A percentile compares a stretch with the other conserved stretches of the same genome.
These are phyloP conservation scores for Tremella fuciformis DNA, from an alignment of 768 basidiomycete genomes.

Conservation along the genomic window DNA sequence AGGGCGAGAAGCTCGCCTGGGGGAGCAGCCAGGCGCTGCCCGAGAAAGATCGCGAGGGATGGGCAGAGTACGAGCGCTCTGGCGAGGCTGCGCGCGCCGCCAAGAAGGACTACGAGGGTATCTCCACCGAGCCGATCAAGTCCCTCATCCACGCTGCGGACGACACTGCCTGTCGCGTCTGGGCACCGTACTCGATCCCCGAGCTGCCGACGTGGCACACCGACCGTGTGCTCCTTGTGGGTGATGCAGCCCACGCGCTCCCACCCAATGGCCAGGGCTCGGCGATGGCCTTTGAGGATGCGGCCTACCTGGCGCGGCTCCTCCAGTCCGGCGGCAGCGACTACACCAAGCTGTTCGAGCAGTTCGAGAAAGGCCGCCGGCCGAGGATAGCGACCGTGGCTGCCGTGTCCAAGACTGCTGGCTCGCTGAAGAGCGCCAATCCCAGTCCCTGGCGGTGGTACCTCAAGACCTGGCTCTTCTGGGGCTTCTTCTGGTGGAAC, in stretches of 20 bases:
- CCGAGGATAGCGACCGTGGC: conserved; percentile 16
- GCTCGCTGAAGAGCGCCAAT: conserved; percentile 9
- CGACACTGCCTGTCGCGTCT: conserved; percentile 6
- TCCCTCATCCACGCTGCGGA: conserved; percentile 23
- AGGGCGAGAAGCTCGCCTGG: conserved; percentile 25
- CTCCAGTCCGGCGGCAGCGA: conserved; percentile 4
- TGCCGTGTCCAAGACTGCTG: conserved; percentile 3
- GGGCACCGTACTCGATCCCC: conserved; percentile 26
- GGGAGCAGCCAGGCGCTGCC: conserved; percentile 16
- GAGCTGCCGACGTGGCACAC: conserved; percentile 22
- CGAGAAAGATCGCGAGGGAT: conserved; percentile 20
- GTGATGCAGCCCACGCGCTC: conserved; percentile 39
- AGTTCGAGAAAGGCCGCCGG: conserved; percentile 29
- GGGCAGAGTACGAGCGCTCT: conserved; percentile 25
- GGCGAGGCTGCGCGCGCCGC: conserved; percentile 25
- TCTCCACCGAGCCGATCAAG: conserved; percentile 25
- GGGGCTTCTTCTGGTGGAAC: conserved; percentile 35
- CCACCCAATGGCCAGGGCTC: conserved; percentile 31
- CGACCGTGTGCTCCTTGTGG: conserved; percentile 20
- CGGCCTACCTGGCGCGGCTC: conserved; percentile 23
- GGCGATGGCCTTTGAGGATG: conserved; percentile 38
- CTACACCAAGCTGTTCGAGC: conserved; percentile 19
- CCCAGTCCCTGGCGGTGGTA: conserved; percentile 33
- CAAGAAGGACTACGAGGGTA: conserved; percentile 18
- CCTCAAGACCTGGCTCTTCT: conserved; percentile 36